Evolutionary conservation across 768 basidiomycete genomes (phyloP).

Genomic region (Kondoa malvinella): DNA sequence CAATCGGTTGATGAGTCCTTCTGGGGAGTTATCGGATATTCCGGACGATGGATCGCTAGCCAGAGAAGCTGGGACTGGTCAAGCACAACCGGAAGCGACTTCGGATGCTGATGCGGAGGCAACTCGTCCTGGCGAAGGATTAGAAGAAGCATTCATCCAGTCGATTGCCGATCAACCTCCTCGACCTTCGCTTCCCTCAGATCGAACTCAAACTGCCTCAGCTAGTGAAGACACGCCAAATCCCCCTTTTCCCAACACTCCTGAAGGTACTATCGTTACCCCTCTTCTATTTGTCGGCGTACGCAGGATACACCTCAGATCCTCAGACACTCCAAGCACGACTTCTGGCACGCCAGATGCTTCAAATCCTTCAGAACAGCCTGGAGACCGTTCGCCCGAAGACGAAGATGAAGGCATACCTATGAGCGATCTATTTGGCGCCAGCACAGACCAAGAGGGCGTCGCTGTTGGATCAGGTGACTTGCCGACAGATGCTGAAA

Average conservation of each 20-base stretch:
- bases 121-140: too few relatives aligned
- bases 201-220: too few relatives aligned
- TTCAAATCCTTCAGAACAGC: too few relatives aligned
- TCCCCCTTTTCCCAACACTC: neutral
- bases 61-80: neutral
- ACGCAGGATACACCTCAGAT: neutral
- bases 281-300: slow-evolving; percentile 17
- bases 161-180: neutral
- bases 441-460: too few relatives aligned
- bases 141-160: too few relatives aligned
- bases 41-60: too few relatives aligned
- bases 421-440: too few relatives aligned
- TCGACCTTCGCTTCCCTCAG: neutral
- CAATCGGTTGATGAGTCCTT: neutral
- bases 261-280: neutral
- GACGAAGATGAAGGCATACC: too few relatives aligned
- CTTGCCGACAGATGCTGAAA: neutral
- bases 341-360: neutral
- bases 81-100: neutral
- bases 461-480: too few relatives aligned
- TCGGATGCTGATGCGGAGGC: neutral
- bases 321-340: too few relatives aligned
- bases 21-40: neutral
- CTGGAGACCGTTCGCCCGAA: too few relatives aligned
- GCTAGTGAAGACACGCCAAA: too few relatives aligned